These are phyloP conservation scores for Trichoderma brevicompactum DNA, from an alignment of 2,329 filamentous ascomycete genomes.

Conservation along the genomic window DNA sequence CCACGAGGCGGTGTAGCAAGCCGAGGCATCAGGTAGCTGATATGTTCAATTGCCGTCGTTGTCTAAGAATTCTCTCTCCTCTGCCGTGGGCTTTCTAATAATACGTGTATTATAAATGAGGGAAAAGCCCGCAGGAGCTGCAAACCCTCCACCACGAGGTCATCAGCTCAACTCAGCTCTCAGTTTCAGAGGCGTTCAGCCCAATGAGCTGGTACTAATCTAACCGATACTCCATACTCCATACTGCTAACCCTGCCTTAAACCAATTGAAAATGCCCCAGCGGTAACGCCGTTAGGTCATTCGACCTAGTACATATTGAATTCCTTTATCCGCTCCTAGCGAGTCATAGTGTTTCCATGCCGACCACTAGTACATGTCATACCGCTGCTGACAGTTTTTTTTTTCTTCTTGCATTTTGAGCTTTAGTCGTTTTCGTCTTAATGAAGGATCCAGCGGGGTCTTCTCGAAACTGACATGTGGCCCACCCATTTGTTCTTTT, in stretches of 20 bases:
- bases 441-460: not conserved
- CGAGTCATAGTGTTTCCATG: constrained; percentile 16
- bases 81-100: not conserved
- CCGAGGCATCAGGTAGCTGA: not conserved
- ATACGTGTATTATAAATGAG: not conserved
- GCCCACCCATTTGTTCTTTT: not conserved
- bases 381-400: not conserved
- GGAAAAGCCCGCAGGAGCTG: not conserved
- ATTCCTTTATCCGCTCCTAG: constrained; percentile 9
- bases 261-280: not conserved
- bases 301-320: not conserved
- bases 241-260: not conserved
- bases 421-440: not conserved
- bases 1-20: not conserved
- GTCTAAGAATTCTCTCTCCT: not conserved
- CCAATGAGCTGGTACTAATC: not conserved
- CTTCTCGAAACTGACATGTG: not conserved
- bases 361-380: constrained; percentile 21
- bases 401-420: not conserved
- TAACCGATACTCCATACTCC: not conserved
- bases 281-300: constrained; percentile 2
- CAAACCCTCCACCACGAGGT: not conserved
- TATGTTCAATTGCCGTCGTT: not conserved
- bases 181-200: not conserved
- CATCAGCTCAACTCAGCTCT: not conserved